Base-by-base conservation (phyloP, 179 eudicot genomes). In the Corrigiola litoralis region DNA sequence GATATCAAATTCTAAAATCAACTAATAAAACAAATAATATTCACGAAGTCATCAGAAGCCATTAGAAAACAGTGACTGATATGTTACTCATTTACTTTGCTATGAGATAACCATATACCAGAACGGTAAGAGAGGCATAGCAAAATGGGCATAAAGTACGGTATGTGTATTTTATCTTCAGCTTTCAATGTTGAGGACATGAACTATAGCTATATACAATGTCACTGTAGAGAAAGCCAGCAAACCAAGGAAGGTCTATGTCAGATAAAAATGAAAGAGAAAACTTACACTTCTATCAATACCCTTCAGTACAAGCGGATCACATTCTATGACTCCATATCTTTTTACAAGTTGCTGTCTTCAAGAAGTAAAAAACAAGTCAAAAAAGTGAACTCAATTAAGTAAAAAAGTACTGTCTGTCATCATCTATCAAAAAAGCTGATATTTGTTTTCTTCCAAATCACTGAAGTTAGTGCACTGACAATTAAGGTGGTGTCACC, bases 241-340 rank as follows among this genome's bases (percentile, higher is more conserved):
- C n/a, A 17, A 46, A 28, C 20, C 32, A 32, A 46, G 16, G 11
- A n/a, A 8, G 14, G 23, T 20, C 3, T 13, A 63, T 58, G 16
- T 58, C 49, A 46, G 31, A 57, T 58, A 29, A 71, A 56, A 49
- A 24, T 53, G 34, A 27, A 55, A 36, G 63, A 28, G 62, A 46
- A 62, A 48, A 88, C 95, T 84, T 69, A 90, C 97, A 69, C 81
- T 81, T 66, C 77, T 77, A 61, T 90, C 95, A 52, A 84, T 84
- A 64, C 92, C 95, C 59, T 75, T 69, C 38, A 86, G 82, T 67
- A 90, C 81, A 63, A 88, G 79, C 32, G 92, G 92, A 73, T 88
- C 95, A 69, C 92, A 86, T 66, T 88, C 90, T 68, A 90, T 87
- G 60, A 82, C 88, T 62, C 97, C 97, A 69, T 83, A 84, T 66